These are phyloP conservation scores for Rhodotorula mucilaginosa DNA, from an alignment of 1,284 basidiomycete species.

Conservation along the genomic window DNA sequence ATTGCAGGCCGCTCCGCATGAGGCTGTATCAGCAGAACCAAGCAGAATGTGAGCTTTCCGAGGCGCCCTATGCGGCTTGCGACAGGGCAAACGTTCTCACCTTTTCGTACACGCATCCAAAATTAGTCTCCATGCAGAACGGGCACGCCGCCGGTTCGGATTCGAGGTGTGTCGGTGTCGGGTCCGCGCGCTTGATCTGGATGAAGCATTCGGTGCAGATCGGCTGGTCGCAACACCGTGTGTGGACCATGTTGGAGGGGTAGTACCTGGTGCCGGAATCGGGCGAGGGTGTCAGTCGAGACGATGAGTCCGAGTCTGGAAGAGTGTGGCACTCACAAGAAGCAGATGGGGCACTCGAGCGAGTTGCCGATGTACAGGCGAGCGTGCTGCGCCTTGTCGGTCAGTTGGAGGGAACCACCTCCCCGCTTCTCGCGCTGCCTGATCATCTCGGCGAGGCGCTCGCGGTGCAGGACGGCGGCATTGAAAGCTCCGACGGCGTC, in stretches of 20 bases:
- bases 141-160: conserved; percentile 94
- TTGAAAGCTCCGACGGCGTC: conserved; percentile 30
- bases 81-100: conserved; percentile 44
- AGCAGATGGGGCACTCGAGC: conserved; percentile 99
- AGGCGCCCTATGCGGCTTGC: no score
- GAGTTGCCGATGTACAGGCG: conserved; percentile 70
- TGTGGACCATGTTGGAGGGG: conserved; percentile 91
- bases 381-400: conserved; percentile 32
- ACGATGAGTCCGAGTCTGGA: not conserved
- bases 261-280: conserved; percentile 61
- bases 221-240: conserved; percentile 94
- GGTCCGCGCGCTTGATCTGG: conserved; percentile 94
- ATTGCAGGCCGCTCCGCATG: conserved; percentile 8
- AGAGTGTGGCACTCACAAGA: conserved; percentile 62
- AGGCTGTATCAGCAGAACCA: conserved; percentile 1
- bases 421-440: conserved; percentile 32
- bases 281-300: conserved; percentile 1
- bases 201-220: conserved; percentile 99
- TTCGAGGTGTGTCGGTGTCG: conserved; percentile 79
- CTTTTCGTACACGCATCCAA: conserved; percentile 86
- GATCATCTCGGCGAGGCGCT: conserved; percentile 40
- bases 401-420: conserved; percentile 23
- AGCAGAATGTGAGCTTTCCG: no score
- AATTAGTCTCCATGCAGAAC: conserved; percentile 94
- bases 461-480: conserved; percentile 23